Evolutionary conservation across 1,139 yeast species (phyloP), one percentile per base, ranked within the genome.

Genomic region (Saccharomyces hybrid): DNA sequence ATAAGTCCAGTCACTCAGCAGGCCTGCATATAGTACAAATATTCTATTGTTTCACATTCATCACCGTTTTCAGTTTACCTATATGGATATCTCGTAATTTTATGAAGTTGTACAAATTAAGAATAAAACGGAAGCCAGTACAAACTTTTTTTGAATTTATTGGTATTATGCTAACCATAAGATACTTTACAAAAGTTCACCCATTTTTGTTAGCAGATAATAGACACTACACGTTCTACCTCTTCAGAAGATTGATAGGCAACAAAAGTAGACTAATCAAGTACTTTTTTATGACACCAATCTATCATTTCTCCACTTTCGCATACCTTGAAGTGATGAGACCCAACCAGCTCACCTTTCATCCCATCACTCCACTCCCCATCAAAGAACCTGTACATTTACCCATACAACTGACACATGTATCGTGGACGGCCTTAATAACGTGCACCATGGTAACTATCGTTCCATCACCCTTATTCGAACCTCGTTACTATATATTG

Each of bases 151-250:
- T 71, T 23, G 76, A 73, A 56, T 54, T 69, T 56, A 28, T 67
- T n/a, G 60, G 70, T 0, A 81, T 89, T 32, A 75, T 74, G 57
- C 61, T 72, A 28, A 65, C 82, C 1, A 77, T 89, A 38, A 76
- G 81, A 46, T 74, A 76, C 53, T 85, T 79, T 65, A 87, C 96
- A 0, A 75, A 85, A 8, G 84, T 84, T 4, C 99, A 95, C 67
- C 97, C 98, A 9, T 95, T 91, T 69, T 70, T 93, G 46, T 75
- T 91, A 50, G 96, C 99, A 0, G 99, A 95, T 68, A 95, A 95
- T 71, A 81, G 99, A 59, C 99, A 93, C 68, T 89, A 83, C 67
- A 84, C 96, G 0, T 93, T 93, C 67, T 95, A 93, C 71, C 72
- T 93, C 42, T 88, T 87, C 80, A 80, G 82, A 55, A 79, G 79